Evolutionary conservation across 345 rosid species (phyloP).

Genomic region (Rhodamnia rubescens): DNA sequence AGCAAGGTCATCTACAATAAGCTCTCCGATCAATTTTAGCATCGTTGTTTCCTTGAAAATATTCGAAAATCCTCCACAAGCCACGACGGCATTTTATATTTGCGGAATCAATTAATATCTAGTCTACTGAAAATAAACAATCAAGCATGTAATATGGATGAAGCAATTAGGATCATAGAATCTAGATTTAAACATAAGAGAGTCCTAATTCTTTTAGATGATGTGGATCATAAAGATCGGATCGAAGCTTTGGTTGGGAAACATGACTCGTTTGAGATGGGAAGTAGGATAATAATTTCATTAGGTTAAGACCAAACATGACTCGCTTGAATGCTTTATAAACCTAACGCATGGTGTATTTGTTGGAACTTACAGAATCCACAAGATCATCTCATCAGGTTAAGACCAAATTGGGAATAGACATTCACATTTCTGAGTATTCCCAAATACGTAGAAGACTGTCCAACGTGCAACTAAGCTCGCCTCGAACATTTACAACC

Average conservation of each 20-base stretch:
- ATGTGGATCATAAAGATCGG: not conserved
- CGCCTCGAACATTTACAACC: too few species aligned
- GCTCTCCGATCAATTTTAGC: not conserved
- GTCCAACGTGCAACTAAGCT: too few species aligned
- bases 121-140: not conserved
- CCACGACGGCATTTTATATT: not conserved
- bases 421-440: too few species aligned
- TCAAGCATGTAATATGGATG: not conserved
- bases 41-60: not conserved
- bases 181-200: not conserved
- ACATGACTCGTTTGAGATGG: not conserved
- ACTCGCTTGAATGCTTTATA: too few species aligned
- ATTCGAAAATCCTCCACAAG: not conserved
- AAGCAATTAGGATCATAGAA: not conserved
- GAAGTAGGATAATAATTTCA: not conserved
- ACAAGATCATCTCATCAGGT: too few species aligned
- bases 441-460: too few species aligned
- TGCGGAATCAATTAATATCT: not conserved
- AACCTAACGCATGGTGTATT: too few species aligned
- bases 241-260: not conserved
- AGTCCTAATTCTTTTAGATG: not conserved
- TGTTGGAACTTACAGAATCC: too few species aligned
- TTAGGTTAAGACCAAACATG: too few species aligned
- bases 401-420: too few species aligned
- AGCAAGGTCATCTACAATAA: not conserved